Evolutionary conservation across 2,329 filamentous ascomycete genomes (phyloP).

Genomic region (Neurospora crassa): DNA sequence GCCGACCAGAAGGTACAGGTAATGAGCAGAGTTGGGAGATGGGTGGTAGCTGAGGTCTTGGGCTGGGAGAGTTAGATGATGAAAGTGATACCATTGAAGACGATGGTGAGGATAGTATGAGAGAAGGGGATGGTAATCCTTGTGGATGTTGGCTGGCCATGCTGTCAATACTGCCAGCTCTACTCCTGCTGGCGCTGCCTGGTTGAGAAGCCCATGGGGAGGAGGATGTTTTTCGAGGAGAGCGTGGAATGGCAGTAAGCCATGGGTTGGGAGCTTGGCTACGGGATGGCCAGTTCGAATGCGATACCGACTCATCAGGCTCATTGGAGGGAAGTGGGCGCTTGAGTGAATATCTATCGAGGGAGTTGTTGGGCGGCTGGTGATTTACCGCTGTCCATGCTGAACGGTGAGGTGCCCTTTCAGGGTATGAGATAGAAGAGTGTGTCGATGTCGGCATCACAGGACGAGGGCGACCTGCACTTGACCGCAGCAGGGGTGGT

Average conservation of each 20-base stretch:
- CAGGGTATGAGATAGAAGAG: background rate
- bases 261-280: constrained; percentile 8
- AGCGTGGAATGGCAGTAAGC: constrained; percentile 13
- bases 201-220: background rate
- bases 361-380: background rate
- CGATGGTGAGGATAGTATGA: background rate
- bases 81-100: background rate
- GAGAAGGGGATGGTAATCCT: background rate
- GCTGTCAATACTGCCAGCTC: background rate
- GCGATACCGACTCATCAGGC: background rate
- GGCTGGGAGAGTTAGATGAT: background rate
- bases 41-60: background rate
- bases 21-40: background rate
- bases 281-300: background rate
- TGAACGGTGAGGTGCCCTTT: constrained; percentile 6
- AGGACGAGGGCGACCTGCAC: background rate
- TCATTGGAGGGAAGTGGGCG: background rate
- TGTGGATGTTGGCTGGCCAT: background rate
- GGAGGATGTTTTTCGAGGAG: background rate
- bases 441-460: background rate
- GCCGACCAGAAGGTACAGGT: background rate
- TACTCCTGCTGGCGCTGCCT: background rate
- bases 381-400: constrained; percentile 23
- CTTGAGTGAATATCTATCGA: background rate
- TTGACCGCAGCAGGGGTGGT: constrained; percentile 4